These are phyloP conservation scores for Hericium erinaceus DNA, from an alignment of 768 basidiomycete genomes.

Conservation along the genomic window DNA sequence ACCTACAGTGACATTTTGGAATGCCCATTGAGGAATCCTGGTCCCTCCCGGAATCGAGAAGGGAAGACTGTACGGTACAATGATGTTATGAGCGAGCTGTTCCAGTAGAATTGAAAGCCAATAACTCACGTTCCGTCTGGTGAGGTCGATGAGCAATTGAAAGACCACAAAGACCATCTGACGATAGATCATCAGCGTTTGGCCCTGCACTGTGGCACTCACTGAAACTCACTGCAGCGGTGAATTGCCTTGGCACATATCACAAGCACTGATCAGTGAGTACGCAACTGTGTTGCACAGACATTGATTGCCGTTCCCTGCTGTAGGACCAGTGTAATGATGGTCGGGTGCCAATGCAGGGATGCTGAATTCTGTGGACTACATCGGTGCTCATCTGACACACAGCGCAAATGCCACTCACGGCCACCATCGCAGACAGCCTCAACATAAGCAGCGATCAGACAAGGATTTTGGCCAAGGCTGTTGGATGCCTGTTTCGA, in stretches of 20 bases:
- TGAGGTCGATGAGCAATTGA: conserved; percentile 1
- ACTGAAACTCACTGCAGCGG: conserved; percentile 4
- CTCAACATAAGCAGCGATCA: conserved; percentile 1
- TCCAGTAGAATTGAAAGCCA: background rate
- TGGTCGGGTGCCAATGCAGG: background rate
- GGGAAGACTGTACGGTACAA: conserved; percentile 3
- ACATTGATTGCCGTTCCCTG: conserved; percentile 6
- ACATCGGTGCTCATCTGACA: background rate
- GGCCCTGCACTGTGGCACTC: background rate
- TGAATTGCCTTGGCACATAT: conserved; percentile 13
- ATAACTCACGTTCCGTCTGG: conserved; percentile 4
- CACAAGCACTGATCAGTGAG: conserved; percentile 19
- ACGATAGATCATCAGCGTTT: background rate
- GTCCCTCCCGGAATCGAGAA: conserved; percentile 30
- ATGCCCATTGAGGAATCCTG: conserved; percentile 42
- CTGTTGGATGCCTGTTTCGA: background rate
- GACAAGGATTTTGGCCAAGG: background rate
- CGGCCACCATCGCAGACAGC: conserved; percentile 2
- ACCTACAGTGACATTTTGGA: conserved; percentile 32
- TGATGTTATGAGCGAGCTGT: background rate
- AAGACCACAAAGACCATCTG: conserved; percentile 9
- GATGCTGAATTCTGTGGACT: background rate
- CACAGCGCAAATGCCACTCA: background rate
- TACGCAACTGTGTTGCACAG: conserved; percentile 20
- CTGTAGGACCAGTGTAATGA: conserved; percentile 5